Evolutionary conservation across 2,329 filamentous ascomycete genomes (phyloP).

Genomic region (Ascocoryne sarcoides): DNA sequence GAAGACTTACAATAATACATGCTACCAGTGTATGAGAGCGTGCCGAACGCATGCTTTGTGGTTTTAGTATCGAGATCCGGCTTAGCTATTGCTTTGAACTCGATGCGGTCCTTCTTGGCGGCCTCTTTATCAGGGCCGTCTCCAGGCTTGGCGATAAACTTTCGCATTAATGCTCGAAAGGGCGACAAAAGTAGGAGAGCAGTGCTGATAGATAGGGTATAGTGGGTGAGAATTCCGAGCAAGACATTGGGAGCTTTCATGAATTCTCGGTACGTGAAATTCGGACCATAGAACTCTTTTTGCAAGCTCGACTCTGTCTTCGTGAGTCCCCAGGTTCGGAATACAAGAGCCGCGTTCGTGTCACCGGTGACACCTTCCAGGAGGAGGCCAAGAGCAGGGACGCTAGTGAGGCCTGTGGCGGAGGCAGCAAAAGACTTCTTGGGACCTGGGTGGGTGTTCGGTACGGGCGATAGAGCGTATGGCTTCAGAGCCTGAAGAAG

Average conservation of each 20-base stretch:
- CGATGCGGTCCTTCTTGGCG: conserved; percentile 48
- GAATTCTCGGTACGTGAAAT: conserved; percentile 51
- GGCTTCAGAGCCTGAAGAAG: conserved; percentile 39
- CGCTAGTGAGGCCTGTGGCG: conserved; percentile 34
- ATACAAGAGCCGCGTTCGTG: conserved; percentile 46
- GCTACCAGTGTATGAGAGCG: conserved; percentile 48
- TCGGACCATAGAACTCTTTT: conserved; percentile 45
- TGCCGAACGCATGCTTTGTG: conserved; percentile 38
- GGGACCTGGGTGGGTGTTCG: conserved; percentile 19
- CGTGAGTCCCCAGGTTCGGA: conserved; percentile 54
- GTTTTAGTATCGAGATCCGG: conserved; percentile 41
- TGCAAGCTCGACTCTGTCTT: conserved; percentile 23
- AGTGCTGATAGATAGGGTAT: conserved; percentile 35
- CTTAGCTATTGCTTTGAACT: conserved; percentile 55
- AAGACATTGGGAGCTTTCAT: conserved; percentile 42
- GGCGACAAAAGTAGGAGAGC: conserved; percentile 31
- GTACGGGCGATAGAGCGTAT: conserved; percentile 49
- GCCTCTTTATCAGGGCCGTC: conserved; percentile 44
- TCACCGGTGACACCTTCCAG: conserved; percentile 42
- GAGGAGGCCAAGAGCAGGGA: conserved; percentile 47
- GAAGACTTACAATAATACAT: conserved; percentile 52
- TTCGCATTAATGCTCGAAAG: conserved; percentile 36
- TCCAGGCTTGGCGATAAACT: conserved; percentile 43
- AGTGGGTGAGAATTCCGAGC: conserved; percentile 42
- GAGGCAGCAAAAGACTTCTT: conserved; percentile 31